Conservation (phyloP, 768 basidiomycete species). For the Rhodotorula kratochvilovae region DNA sequence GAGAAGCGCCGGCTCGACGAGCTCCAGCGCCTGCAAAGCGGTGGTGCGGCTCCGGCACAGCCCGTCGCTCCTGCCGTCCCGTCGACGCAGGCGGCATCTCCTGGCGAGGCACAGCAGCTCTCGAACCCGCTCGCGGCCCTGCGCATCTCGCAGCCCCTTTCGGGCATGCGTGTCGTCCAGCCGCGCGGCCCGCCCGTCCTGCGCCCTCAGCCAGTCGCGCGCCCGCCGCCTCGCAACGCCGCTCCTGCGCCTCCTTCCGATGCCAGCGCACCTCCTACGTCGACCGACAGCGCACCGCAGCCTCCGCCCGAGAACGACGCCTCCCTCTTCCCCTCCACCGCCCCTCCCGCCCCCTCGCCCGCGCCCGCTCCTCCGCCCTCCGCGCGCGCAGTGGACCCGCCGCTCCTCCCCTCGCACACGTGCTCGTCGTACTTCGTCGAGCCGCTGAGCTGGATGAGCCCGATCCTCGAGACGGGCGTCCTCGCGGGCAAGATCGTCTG, state of each 20-base stretch:
- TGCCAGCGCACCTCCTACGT: neutral
- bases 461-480: slow-evolving; percentile 66
- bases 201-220: slow-evolving; percentile 18
- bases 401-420: slow-evolving; percentile 38
- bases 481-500: slow-evolving; percentile 84
- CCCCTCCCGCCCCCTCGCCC: neutral
- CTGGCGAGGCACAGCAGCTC: neutral
- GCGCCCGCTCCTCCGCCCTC: neutral
- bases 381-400: neutral
- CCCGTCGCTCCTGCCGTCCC: neutral
- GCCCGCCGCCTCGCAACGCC: slow-evolving; percentile 3
- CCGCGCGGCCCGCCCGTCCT: slow-evolving; percentile 4
- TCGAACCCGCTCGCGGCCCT: slow-evolving; percentile 28
- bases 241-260: neutral
- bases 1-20: slow-evolving; percentile 37
- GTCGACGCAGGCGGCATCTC: neutral
- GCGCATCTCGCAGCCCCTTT: slow-evolving; percentile 32
- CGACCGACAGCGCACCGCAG: neutral
- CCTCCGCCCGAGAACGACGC: neutral
- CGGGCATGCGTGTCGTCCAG: neutral
- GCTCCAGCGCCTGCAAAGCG: slow-evolving; percentile 1
- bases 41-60: neutral
- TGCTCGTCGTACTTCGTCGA: slow-evolving; percentile 98
- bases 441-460: slow-evolving; percentile 95
- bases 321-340: neutral